Conservation (phyloP, 345 rosid genomes). For the Syzygium oleosum region DNA sequence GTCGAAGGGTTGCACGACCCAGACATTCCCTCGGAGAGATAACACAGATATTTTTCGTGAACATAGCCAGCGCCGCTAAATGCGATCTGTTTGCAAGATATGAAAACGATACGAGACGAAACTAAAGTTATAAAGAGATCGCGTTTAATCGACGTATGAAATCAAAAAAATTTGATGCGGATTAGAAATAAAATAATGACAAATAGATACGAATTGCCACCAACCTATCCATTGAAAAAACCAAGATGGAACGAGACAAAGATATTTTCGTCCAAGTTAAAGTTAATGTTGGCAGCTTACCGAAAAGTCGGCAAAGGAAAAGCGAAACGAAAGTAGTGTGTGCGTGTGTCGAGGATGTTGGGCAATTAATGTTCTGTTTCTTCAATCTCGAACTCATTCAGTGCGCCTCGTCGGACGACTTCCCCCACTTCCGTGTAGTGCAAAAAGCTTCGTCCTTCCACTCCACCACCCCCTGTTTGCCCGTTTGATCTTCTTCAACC, state of each 20-base stretch:
- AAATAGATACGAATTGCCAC: too few relatives aligned
- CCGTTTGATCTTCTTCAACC: not conserved
- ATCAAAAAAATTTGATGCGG: too few relatives aligned
- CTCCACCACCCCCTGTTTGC: too few relatives aligned
- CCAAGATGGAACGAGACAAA: not conserved
- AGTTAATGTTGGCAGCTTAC: not conserved
- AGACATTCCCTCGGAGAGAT: fast-evolving
- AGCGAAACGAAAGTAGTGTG: not conserved
- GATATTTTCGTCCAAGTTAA: not conserved
- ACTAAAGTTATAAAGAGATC: too few relatives aligned
- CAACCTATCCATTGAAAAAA: not conserved
- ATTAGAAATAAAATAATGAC: too few relatives aligned
- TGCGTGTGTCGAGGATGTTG: not conserved
- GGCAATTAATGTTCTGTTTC: not conserved
- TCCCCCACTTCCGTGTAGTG: too few relatives aligned
- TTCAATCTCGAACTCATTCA: not conserved
- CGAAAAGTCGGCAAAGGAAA: not conserved
- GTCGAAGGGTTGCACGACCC: not conserved
- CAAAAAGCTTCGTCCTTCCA: not conserved
- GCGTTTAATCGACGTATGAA: too few relatives aligned
- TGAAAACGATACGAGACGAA: too few relatives aligned
- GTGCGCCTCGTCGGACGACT: too few relatives aligned
- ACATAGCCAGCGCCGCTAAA: not conserved
- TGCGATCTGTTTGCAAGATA: too few relatives aligned
- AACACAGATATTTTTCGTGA: not conserved